Percentiles rank a stretch among this genome's conserved stretches.
Evolutionary conservation across 345 rosid genomes (phyloP).

Genomic region (Linum lewisii): DNA sequence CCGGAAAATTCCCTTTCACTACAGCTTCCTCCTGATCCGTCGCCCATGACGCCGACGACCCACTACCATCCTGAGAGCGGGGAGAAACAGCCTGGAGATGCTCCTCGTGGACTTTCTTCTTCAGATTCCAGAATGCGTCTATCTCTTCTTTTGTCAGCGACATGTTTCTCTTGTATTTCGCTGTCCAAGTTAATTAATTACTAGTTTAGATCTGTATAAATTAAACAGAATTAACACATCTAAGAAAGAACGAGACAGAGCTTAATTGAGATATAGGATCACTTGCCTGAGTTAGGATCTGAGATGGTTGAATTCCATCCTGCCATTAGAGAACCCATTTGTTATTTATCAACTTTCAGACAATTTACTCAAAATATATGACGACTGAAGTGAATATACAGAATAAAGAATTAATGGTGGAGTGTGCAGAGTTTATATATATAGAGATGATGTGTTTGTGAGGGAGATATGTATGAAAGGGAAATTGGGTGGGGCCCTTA

Average conservation of each 20-base stretch:
- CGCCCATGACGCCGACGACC: conserved; percentile 5
- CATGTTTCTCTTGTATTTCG: conserved; percentile 36
- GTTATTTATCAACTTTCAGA: not conserved
- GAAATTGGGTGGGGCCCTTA: not conserved
- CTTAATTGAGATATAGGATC: not conserved
- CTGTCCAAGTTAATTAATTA: conserved; percentile 35
- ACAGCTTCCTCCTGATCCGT: not conserved
- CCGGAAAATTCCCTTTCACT: conserved; percentile 2
- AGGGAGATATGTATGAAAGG: too few relatives aligned
- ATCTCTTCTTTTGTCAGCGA: conserved; percentile 71
- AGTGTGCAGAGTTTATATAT: not conserved
- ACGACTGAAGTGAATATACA: too few relatives aligned
- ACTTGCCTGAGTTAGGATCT: conserved; percentile 45
- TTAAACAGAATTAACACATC: too few relatives aligned
- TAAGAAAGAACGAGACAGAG: not conserved
- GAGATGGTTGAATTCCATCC: conserved; percentile 76
- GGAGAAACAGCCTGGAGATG: conserved; percentile 33
- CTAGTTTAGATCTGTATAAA: not conserved
- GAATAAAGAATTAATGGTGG: too few relatives aligned
- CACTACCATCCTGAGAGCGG: conserved; percentile 6
- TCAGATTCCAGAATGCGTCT: conserved; percentile 60
- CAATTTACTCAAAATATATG: too few relatives aligned
- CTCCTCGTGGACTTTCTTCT: conserved; percentile 57
- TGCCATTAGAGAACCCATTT: conserved; percentile 93
- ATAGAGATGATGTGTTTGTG: not conserved